Conservation (phyloP, 2,329 filamentous ascomycete species). For the Paecilomyces sp. region DNA sequence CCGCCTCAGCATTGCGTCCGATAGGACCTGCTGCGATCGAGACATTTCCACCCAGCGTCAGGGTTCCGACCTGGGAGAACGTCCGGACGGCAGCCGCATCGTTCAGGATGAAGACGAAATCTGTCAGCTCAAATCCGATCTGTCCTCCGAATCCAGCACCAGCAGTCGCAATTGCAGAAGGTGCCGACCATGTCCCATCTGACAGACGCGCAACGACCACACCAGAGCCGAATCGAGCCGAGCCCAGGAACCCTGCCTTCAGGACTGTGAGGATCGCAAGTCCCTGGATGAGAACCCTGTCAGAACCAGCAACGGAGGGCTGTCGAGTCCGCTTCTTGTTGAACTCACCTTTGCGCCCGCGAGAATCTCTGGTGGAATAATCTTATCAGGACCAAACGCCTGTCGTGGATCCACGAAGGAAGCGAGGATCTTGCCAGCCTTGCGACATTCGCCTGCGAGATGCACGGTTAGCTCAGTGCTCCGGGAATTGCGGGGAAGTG, state of each 20-base stretch:
- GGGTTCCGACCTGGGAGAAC: slow-evolving; percentile 83
- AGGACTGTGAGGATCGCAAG: slow-evolving; percentile 44
- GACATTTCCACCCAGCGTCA: slow-evolving; percentile 93
- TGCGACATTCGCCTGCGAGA: slow-evolving; percentile 82
- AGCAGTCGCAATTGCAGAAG: slow-evolving; percentile 42
- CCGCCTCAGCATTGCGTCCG: slow-evolving; percentile 90
- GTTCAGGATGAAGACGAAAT: slow-evolving; percentile 97
- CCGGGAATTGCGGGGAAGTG: slow-evolving; percentile 25
- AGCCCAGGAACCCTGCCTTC: slow-evolving; percentile 45
- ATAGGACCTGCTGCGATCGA: slow-evolving; percentile 91
- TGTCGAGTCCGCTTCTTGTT: not conserved
- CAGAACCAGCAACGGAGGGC: slow-evolving; percentile 6
- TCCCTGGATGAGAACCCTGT: slow-evolving; percentile 25
- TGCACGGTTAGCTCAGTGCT: slow-evolving; percentile 22
- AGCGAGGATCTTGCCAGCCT: slow-evolving; percentile 89
- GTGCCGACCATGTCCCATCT: slow-evolving; percentile 44
- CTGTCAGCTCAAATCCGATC: slow-evolving; percentile 46
- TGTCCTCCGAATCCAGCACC: slow-evolving; percentile 45
- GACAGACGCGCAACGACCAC: slow-evolving; percentile 42
- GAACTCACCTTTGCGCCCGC: slow-evolving; percentile 73
- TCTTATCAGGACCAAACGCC: slow-evolving; percentile 90
- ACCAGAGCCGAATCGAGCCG: slow-evolving; percentile 44
- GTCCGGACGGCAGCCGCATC: slow-evolving; percentile 82
- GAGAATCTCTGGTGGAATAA: slow-evolving; percentile 86
- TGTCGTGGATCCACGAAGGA: slow-evolving; percentile 93